Conservation (phyloP, 2,329 filamentous ascomycete species). For the Aspergillus pseudoglaucus region DNA sequence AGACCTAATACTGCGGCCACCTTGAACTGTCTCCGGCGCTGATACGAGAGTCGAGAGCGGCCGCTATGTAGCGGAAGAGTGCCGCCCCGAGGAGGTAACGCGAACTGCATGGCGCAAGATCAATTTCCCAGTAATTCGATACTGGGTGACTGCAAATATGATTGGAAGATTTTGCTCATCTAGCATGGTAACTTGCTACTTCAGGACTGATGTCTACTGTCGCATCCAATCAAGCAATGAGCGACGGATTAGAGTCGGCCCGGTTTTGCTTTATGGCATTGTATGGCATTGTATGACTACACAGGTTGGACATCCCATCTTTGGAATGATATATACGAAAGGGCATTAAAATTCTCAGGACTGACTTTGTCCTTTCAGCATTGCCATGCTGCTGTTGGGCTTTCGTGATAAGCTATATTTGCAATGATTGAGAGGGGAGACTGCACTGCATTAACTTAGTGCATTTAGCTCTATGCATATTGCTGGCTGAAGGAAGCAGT, state of each 20-base stretch:
- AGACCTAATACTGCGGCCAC: slow-evolving; percentile 51
- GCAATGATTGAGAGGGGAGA: too few species aligned
- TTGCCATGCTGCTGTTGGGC: too few species aligned
- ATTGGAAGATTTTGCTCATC: not conserved
- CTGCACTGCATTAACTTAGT: too few species aligned
- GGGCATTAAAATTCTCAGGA: too few species aligned
- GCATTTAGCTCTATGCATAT: too few species aligned
- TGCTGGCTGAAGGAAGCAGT: too few species aligned
- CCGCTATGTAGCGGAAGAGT: slow-evolving; percentile 64
- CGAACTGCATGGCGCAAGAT: slow-evolving; percentile 66
- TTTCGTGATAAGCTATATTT: too few species aligned
- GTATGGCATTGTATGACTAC: too few species aligned
- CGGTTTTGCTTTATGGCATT: slow-evolving; percentile 1
- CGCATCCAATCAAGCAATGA: slow-evolving; percentile 13
- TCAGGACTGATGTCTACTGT: not conserved
- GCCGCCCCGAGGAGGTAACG: slow-evolving; percentile 77
- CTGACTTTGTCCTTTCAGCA: too few species aligned
- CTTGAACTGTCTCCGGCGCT: slow-evolving; percentile 58
- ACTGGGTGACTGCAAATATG: slow-evolving; percentile 8
- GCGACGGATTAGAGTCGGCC: slow-evolving; percentile 14
- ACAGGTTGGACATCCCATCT: too few species aligned
- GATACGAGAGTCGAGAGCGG: slow-evolving; percentile 37
- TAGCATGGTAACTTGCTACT: not conserved
- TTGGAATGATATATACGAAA: too few species aligned
- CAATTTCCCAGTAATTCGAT: slow-evolving; percentile 15